Evolutionary conservation across 2,329 filamentous ascomycete genomes (phyloP).

Genomic region (Exophiala bonariae): DNA sequence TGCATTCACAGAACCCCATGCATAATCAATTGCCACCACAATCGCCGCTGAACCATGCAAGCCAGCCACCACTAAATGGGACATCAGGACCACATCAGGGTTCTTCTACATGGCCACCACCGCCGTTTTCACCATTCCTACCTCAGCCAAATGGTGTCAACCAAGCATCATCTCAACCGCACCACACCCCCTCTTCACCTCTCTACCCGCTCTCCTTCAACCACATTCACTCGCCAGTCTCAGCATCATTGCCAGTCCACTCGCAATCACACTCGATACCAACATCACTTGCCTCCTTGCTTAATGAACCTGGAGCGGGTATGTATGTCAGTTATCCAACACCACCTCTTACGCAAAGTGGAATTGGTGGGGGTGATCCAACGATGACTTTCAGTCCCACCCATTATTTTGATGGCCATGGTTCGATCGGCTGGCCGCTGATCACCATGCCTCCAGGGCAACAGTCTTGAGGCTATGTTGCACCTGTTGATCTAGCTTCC

Average conservation of each 20-base stretch:
- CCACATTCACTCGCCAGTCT: slow-evolving; percentile 5
- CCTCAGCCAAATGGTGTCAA: slow-evolving; percentile 11
- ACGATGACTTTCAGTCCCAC: slow-evolving; percentile 17
- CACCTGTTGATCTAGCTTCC: too few relatives aligned
- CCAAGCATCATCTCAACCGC: neutral
- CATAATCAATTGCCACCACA: too few relatives aligned
- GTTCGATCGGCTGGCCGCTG: slow-evolving; percentile 16
- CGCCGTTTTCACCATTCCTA: slow-evolving; percentile 9
- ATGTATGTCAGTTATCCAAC: slow-evolving; percentile 19
- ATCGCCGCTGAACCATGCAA: too few relatives aligned
- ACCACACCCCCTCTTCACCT: slow-evolving; percentile 12
- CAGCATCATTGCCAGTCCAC: slow-evolving; percentile 8
- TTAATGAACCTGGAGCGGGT: slow-evolving; percentile 16
- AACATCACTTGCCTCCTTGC: slow-evolving; percentile 24
- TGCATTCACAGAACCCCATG: slow-evolving; percentile 4
- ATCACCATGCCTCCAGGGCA: slow-evolving; percentile 18
- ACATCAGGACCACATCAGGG: slow-evolving; percentile 12
- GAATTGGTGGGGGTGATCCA: slow-evolving; percentile 10
- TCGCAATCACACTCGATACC: slow-evolving; percentile 9
- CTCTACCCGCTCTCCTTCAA: slow-evolving; percentile 6
- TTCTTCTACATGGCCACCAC: neutral
- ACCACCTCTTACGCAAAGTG: slow-evolving; percentile 15
- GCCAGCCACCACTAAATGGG: slow-evolving; percentile 8
- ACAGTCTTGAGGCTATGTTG: slow-evolving; percentile 5
- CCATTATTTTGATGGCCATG: slow-evolving; percentile 21